phyloP scores from a whole-genome alignment of 164 flowering plant genomes.

The Magnolia sinica region DNA sequence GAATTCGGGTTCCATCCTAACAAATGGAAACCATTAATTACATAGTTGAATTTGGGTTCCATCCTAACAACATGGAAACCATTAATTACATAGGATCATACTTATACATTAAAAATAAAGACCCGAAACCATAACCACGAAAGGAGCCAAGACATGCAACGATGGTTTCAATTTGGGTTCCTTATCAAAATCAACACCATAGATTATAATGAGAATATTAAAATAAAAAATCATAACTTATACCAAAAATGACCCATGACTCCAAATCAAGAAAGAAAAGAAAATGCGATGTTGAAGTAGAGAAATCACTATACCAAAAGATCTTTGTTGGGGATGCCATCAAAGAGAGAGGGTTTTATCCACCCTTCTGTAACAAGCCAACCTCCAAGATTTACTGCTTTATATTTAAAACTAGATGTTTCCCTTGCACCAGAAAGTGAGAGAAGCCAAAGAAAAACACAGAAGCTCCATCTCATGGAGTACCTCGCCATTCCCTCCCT shows the following conservation, averaged over 20 bases:
- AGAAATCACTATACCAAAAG: conserved; percentile 27
- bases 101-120: background rate
- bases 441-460: background rate
- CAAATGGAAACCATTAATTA: too few relatives aligned
- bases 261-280: background rate
- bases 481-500: background rate
- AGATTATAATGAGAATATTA: background rate
- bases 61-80: conserved; percentile 36
- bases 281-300: too few relatives aligned
- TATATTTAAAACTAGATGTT: conserved; percentile 8
- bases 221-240: background rate
- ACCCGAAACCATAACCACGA: background rate
- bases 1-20: too few relatives aligned
- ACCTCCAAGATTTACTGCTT: conserved; percentile 38
- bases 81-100: background rate
- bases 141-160: too few relatives aligned
- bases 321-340: conserved; percentile 36
- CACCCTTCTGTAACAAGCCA: conserved; percentile 46
- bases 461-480: conserved; percentile 4
- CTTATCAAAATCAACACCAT: background rate
- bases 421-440: conserved; percentile 9
- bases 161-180: background rate
- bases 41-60: conserved; percentile 50
- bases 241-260: background rate
- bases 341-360: conserved; percentile 40